These are phyloP conservation scores for Plasmodium cynomolgi DNA, from an alignment of 169 alveolate genomes.

Conservation along the genomic window DNA sequence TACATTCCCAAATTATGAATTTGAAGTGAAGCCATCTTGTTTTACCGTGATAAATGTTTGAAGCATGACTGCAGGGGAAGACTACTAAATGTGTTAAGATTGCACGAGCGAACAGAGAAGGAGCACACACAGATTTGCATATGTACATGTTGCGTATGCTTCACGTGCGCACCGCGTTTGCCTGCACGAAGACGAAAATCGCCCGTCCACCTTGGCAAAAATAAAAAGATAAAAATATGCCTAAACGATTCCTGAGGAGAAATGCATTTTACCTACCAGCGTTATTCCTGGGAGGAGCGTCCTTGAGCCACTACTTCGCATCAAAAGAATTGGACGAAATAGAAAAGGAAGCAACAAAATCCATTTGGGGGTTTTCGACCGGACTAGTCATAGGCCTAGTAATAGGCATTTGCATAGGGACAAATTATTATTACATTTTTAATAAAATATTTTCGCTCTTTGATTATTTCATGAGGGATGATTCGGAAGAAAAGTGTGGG, in stretches of 20 bases:
- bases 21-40: not conserved
- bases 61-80: not conserved
- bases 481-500: slow-evolving; percentile 62
- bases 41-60: not conserved
- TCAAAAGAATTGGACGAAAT: slow-evolving; percentile 76
- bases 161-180: not conserved
- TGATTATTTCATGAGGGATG: slow-evolving; percentile 71
- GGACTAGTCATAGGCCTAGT: slow-evolving; percentile 74
- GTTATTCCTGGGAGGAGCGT: slow-evolving; percentile 74
- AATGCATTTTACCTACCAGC: slow-evolving; percentile 74
- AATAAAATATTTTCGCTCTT: slow-evolving; percentile 69
- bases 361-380: slow-evolving; percentile 76
- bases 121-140: not conserved
- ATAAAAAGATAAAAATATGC: slow-evolving; percentile 32
- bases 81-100: not conserved
- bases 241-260: slow-evolving; percentile 30
- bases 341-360: slow-evolving; percentile 62
- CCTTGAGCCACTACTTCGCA: slow-evolving; percentile 72
- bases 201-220: slow-evolving; percentile 5
- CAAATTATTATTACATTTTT: slow-evolving; percentile 73
- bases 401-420: slow-evolving; percentile 73
- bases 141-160: not conserved
- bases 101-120: not conserved
- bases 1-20: slow-evolving; percentile 11
- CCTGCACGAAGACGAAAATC: not conserved